Evolutionary conservation across 495 filamentous ascomycete genomes (phyloP), one percentile per base, ranked within the genome.

Genomic region (Neurospora sp.): DNA sequence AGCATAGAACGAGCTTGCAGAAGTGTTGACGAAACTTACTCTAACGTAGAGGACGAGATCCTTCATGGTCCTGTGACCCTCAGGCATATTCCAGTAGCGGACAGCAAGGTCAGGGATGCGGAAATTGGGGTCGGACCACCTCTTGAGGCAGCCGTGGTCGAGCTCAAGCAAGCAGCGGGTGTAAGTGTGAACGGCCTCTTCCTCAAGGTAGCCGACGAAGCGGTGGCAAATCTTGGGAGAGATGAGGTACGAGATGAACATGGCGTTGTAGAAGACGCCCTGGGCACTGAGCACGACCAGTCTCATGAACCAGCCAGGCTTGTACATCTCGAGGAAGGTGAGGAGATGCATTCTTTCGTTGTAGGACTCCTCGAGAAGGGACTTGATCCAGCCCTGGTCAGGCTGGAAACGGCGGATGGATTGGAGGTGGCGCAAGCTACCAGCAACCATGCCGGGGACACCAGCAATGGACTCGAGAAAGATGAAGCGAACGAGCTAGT

Each of bases 381-480:
- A 98, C 80, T 98, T 94, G 75, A 99, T 98, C 95, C 96, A 98
- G 79, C 96, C 96, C 75, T 98, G 97, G 80, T 99, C 96, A 46
- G 95, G 83, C 84, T 93, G 93, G 84, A 99, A 89, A 16, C 90
- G 86, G 71, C 96, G 86, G 71, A 99, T 83, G 76, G 90, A 93
- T 77, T 92, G 88, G 8, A 99, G 84, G 82, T 99, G 96, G 39
- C 96, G 86, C 14, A 98, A 83, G 91, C 96, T 97, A 9, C 94
- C 96, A 0, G 90, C 96, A 6, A 98, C 96, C 94, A 98, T 98
- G 0, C 96, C 96, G 0, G 96, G 96, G 0, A 99, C 96, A 23
- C 91, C 96, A 11, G 96, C 96, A 39, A 99, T 92, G 69, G 91
- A 94, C 82, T 99, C 96, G 70, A 99, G 87, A 82, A 99, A 98